Base-by-base conservation (phyloP, 306 rosid genomes). In the Inga laurina region DNA sequence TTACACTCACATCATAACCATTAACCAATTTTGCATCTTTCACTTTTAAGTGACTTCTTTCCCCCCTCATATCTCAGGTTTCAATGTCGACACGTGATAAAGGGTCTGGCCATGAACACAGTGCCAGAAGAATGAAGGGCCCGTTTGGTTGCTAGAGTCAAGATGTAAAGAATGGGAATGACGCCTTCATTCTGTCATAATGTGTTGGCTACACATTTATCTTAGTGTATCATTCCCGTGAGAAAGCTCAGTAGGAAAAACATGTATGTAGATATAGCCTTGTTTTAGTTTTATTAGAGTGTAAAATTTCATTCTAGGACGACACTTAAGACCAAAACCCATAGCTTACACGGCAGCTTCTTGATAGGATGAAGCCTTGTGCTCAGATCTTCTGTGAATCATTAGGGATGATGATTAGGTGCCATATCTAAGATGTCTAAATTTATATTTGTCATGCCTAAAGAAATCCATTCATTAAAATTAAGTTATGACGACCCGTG, bases 1-100 rank as follows among this genome's bases (percentile, higher is more conserved):
- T 81, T 54, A 5, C 67, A 64, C 79, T 65, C 34, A 19, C 19
- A 61, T 64, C 21, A 41, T 86, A 59, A 66, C 41, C 52, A 12
- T 32, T 82, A 59, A 66, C 41, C 52, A 12, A 49, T 75, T 83
- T 35, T n/a, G 27, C 77, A 49, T 65, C 68, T 81, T 69, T 66
- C 57, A 49, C 76, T 49, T 44, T 45, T 44, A n/a, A 37, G 43
- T 81, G 69, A 79, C 77, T 81, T 76, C 34, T 79, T 72, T 64
- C 14, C 73, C 86, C 41, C 37, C 65, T 64, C 75, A 21, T 86
- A 92, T 69, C 71, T 12, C 87, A 96, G 99, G 99, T 96, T 93
- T 87, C 99, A 96, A 64, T 96, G 99, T 86, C 92, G 97, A 49
- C 98, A 96, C 72, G 93, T 84, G 57, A 89, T 96, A 86, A 93